Evolutionary conservation across 2,329 filamentous ascomycete genomes (phyloP).

Genomic region (Cladorrhinum sp.): DNA sequence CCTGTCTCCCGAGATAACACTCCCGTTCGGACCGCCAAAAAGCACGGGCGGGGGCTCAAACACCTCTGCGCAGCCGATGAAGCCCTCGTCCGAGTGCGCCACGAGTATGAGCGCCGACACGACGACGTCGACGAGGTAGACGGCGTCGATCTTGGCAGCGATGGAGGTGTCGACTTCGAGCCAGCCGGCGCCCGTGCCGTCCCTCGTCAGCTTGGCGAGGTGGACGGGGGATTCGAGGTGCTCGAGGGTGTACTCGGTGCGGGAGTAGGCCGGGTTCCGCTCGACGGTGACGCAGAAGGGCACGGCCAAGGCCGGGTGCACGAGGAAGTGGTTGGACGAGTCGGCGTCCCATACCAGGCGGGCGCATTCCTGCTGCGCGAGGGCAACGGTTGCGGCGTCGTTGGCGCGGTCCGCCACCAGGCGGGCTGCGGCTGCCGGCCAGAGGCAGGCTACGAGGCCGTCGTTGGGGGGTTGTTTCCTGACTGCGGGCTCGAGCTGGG

Average conservation of each 20-base stretch:
- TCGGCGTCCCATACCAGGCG: slow-evolving; percentile 70
- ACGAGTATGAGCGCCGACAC: slow-evolving; percentile 59
- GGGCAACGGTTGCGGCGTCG: slow-evolving; percentile 56
- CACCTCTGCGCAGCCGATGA: slow-evolving; percentile 43
- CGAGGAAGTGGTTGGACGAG: slow-evolving; percentile 56
- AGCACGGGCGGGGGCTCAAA: slow-evolving; percentile 57
- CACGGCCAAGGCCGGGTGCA: slow-evolving; percentile 59
- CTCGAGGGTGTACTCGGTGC: slow-evolving; percentile 63
- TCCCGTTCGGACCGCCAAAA: slow-evolving; percentile 24
- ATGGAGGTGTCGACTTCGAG: slow-evolving; percentile 61
- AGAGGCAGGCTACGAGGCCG: slow-evolving; percentile 64
- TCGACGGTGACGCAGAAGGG: slow-evolving; percentile 61
- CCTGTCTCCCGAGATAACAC: slow-evolving; percentile 19
- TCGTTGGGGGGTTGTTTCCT: slow-evolving; percentile 55
- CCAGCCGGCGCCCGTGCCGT: slow-evolving; percentile 57
- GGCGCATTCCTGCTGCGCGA: slow-evolving; percentile 67
- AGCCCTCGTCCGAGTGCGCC: slow-evolving; percentile 54
- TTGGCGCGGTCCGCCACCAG: slow-evolving; percentile 59
- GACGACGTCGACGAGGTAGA: slow-evolving; percentile 61
- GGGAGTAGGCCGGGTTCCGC: slow-evolving; percentile 56
- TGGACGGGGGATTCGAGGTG: slow-evolving; percentile 61
- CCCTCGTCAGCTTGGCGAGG: slow-evolving; percentile 58
- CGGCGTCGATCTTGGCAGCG: slow-evolving; percentile 57
- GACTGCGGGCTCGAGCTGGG: slow-evolving; percentile 54
- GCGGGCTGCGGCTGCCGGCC: slow-evolving; percentile 62